A percentile compares a stretch with the other conserved stretches of the same genome.
Conservation (phyloP, 2,329 filamentous ascomycete genomes). For the Ophiostoma himal-ulmi region DNA sequence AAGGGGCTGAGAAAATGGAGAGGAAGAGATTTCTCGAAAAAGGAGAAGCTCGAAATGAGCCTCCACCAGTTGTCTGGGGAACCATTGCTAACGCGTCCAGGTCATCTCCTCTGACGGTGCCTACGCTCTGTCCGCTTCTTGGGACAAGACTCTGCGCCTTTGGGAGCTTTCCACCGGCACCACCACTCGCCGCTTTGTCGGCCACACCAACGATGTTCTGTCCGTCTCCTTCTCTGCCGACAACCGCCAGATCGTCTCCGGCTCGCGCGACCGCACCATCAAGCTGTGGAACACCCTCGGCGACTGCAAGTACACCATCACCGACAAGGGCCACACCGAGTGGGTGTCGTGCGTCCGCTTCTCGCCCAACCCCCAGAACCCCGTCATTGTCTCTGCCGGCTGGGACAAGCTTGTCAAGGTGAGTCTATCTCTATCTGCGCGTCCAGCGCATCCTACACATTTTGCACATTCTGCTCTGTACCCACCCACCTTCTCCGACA, state of each 20-base stretch:
- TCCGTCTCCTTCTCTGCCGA: conserved; percentile 99
- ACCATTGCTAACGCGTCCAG: conserved; percentile 40
- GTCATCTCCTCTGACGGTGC: conserved; percentile 99
- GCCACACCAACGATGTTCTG: conserved; percentile 98
- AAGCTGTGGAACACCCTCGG: conserved; percentile 99
- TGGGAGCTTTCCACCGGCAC: conserved; percentile 98
- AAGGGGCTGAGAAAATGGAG: background rate
- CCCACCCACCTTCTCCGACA: background rate
- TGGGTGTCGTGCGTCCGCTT: conserved; percentile 99
- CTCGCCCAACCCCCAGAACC: conserved; percentile 99
- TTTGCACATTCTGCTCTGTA: background rate
- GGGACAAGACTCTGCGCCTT: conserved; percentile 99
- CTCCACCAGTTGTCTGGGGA: conserved; percentile 23
- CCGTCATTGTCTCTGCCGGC: conserved; percentile 94
- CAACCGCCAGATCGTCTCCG: conserved; percentile 99
- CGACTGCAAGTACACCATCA: conserved; percentile 99
- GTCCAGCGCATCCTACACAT: conserved; percentile 5
- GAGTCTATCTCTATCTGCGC: conserved; percentile 40
- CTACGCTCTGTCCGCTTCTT: conserved; percentile 96
- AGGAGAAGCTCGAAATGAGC: background rate
- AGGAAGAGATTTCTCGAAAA: background rate
- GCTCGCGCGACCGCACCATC: conserved; percentile 96
- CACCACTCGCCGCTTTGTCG: conserved; percentile 97
- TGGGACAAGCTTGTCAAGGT: conserved; percentile 99
- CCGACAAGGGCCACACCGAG: conserved; percentile 99